phyloP scores from a whole-genome alignment of 139 green algal species.

The Coccomyxa sp. region DNA sequence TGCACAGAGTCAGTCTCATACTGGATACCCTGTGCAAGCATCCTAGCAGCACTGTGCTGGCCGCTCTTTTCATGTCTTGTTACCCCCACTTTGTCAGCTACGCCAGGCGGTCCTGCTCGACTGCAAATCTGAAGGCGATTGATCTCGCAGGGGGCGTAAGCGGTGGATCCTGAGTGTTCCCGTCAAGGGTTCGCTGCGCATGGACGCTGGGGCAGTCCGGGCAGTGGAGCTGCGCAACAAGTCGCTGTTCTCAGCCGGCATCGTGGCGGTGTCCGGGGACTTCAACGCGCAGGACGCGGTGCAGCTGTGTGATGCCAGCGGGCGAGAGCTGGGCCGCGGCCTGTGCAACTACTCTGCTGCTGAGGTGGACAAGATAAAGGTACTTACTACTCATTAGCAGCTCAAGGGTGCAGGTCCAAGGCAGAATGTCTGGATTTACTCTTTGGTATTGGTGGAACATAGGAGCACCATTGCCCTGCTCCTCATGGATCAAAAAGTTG shows the following conservation, averaged over 20 bases:
- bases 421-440: too few species aligned
- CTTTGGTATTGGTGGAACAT: too few species aligned
- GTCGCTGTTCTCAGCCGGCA: slow-evolving; percentile 78
- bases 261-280: slow-evolving; percentile 48
- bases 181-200: slow-evolving; percentile 48
- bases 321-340: slow-evolving; percentile 74
- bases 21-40: too few species aligned
- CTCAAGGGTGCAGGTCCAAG: too few species aligned
- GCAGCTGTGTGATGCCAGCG: slow-evolving; percentile 58
- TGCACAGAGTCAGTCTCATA: too few species aligned
- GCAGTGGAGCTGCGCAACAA: slow-evolving; percentile 68
- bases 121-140: too few species aligned
- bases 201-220: slow-evolving; percentile 71
- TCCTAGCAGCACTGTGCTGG: too few species aligned
- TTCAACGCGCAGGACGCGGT: slow-evolving; percentile 70
- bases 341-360: slow-evolving; percentile 73
- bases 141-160: slow-evolving; percentile 73
- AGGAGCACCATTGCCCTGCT: too few species aligned
- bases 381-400: too few species aligned
- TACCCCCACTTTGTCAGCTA: too few species aligned
- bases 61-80: too few species aligned
- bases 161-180: slow-evolving; percentile 81
- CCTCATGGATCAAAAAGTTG: neutral
- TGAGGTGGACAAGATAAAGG: slow-evolving; percentile 39
- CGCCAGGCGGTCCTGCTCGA: too few species aligned